Base-by-base conservation (phyloP, 768 basidiomycete genomes). In the Leccinum pellstonianum region DNA sequence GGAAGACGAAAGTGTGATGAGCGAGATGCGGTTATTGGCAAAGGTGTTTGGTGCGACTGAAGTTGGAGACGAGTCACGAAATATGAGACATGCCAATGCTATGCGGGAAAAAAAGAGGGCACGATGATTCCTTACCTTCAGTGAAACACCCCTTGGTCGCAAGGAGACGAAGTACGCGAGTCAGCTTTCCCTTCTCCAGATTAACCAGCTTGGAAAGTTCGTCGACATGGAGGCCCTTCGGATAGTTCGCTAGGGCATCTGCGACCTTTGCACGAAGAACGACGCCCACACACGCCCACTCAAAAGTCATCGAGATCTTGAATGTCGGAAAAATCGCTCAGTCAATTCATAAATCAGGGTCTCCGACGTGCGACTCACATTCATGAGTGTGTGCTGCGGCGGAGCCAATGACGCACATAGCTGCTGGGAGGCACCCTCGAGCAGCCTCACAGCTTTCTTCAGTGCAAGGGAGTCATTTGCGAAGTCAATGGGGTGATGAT, bases 1-100 rank as follows among this genome's bases (percentile, higher is more conserved):
- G 21, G 55, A 67, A 31, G 8, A 54, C 11, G 67, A 65, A 46
- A 58, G 62, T 8, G 71, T 64, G 1, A 70, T 50, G 9, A 73
- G 65, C 3, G 75, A 76, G 27, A 75, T 63, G n/a, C 72, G 75
- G 48, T 71, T 76, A 55, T 75, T 76, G 11, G 73, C 69, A 60
- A 73, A 76, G 0, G 57, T 57, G 17, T 74, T 66, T 9, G 64
- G 63, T 9, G 62, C 54, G 7, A 76, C 74, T 71, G 15, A 29
- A 38, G 25, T 41, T 3, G 53, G 8, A n/a, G 2, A 25, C 37
- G 3, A 58, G 57, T 38, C 3, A 21, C 19, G 27, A 31, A 27
- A n/a, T 46, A 31, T 12, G 12, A 4, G 29, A 58, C 51, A 46
- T 8, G 35, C 46, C 27, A 27, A 27, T 19, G 17, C 25, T 4